Conservation (phyloP, 306 rosid species). For the Benincasa hispida region DNA sequence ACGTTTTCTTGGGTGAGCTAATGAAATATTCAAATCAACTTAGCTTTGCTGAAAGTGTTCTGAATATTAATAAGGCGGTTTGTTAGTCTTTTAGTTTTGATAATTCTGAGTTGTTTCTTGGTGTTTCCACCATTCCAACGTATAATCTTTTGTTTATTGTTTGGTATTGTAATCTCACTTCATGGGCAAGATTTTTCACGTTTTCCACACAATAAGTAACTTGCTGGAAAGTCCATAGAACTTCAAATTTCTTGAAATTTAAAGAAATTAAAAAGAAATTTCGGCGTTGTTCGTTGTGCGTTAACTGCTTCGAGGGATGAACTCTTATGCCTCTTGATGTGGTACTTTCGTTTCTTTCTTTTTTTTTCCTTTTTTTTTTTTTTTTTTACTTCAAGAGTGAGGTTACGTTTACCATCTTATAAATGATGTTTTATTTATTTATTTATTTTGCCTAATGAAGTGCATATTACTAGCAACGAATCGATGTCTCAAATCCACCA, state of each 20-base stretch:
- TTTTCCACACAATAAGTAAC: neutral
- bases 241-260: neutral
- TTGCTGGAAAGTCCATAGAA: neutral
- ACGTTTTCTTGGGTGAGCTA: neutral
- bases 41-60: neutral
- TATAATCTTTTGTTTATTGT: neutral
- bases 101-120: neutral
- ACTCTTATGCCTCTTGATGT: neutral
- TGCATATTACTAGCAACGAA: neutral
- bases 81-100: neutral
- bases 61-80: neutral
- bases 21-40: neutral
- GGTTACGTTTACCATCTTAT: neutral
- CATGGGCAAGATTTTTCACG: neutral
- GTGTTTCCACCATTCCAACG: neutral
- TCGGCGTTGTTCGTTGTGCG: neutral
- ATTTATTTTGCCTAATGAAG: neutral
- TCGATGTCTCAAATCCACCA: neutral
- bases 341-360: neutral
- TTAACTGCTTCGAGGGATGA: neutral
- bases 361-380: no score
- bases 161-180: neutral
- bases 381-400: neutral
- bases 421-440: neutral
- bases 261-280: neutral